Base-by-base conservation (phyloP, 306 rosid species). In the Ochetophila trinervis region DNA sequence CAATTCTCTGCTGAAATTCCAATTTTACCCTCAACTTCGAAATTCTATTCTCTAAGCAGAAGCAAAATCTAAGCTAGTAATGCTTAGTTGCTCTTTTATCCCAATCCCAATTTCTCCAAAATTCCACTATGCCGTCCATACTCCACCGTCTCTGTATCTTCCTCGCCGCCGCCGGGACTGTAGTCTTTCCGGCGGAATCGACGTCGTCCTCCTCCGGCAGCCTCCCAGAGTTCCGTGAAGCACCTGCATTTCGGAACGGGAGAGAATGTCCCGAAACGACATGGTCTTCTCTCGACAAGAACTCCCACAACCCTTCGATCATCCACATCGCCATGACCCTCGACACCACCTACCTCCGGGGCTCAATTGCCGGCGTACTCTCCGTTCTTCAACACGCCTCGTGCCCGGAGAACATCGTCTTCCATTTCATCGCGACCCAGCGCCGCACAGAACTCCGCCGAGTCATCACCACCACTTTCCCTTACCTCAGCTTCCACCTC, bases 241-340 rank as follows among this genome's bases (percentile, higher is more conserved):
- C 97, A 0, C 91, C 91, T 3, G 95, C 96, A 82, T 91, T 91
- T 53, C 90, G 91, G 10, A 91, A 91, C 55, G 97, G 96, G 1
- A 54, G 72, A 15, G 90, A 77, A 58, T 91, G 97, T 71, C 85
- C 72, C 5, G 66, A 56, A 6, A 67, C 71, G 14, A 48, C 60
- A 11, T 65, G 79, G 81, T 65, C 82, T 6, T 20, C 74, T 0
- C 30, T 65, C 20, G 72, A 77, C 61, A 68, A 65, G 51, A 65
- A 53, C 54, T 55, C 65, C 15, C 74, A 72, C 60, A 60, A 73
- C 54, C 87, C 80, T 13, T 76, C 90, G 45, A 62, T 84, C 34
- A 88, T 91, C 75, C 97, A 91, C 79, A 83, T 91, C 73, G 90
- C 91, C 22, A 91, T 91, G 96, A 91, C 96, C 8, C 80, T 91